Evolutionary conservation across 2,329 filamentous ascomycete genomes (phyloP), one percentile per base, ranked within the genome.

Genomic region (Fonsecaea nubica): DNA sequence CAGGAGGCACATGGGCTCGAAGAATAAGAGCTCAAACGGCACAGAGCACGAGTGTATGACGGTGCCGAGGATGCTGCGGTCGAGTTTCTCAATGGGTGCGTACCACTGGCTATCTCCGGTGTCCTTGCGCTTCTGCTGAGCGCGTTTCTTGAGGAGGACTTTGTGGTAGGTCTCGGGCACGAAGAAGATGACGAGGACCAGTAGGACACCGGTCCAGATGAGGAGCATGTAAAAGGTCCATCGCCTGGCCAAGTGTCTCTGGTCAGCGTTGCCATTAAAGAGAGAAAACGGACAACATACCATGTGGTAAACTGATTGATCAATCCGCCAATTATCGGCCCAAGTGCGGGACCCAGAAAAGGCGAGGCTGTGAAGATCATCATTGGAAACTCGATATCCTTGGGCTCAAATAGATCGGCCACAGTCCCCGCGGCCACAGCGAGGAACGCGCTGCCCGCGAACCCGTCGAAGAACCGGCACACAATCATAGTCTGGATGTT

Each of bases 121-220:
- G 63, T 89, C 86, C 73, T 85, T 84, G 85, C 89, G 96, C 68
- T 89, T 83, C 38, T 88, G 84, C 72, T 96, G 89, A n/a, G 90
- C 90, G 0, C 92, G 96, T 66, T 90, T 87, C 75, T 88, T 85
- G 62, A 93, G 88, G 36, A 93, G 76, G 63, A 82, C 83, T 62
- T 82, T 82, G 2, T 93, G 91, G 76, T 95, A 97, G 0, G 93
- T 97, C 80, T 97, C 93, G 4, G 93, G 93, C 2, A 97, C 92
- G 52, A 93, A 82, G 38, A 92, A 75, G 38, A 89, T 75, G 60
- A 97, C 89, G 66, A 87, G 80, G 10, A 84, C 75, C 58, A 92
- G 83, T 73, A 92, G 79, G 7, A 82, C 78, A n/a, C 83, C 86
- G 1, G 88, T 84, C 92, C 92, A 96, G 58, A 97, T 96, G 58